A percentile compares a stretch with the other conserved stretches of the same genome.
These are phyloP conservation scores for Hyaloscypha finlandica DNA, from an alignment of 495 filamentous ascomycete species.

Conservation along the genomic window DNA sequence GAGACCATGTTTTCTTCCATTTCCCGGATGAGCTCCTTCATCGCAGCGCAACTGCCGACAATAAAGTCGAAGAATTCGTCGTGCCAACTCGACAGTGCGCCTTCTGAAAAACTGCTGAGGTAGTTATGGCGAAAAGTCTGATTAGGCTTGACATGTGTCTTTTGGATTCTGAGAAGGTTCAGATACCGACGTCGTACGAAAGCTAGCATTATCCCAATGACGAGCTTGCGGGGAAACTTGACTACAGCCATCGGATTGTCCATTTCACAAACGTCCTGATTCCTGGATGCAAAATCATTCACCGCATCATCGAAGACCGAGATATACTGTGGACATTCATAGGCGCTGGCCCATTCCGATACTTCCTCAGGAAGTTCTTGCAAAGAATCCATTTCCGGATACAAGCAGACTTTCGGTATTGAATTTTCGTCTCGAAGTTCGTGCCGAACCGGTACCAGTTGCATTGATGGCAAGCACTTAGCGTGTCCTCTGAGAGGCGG, in stretches of 20 bases:
- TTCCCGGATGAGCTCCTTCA: slow-evolving; percentile 14
- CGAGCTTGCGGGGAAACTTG: slow-evolving; percentile 12
- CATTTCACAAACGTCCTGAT: slow-evolving; percentile 8
- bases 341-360: slow-evolving; percentile 15
- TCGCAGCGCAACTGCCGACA: slow-evolving; percentile 13
- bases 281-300: slow-evolving; percentile 14
- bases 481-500: slow-evolving; percentile 6
- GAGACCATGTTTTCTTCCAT: slow-evolving; percentile 17
- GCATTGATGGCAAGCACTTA: slow-evolving; percentile 15
- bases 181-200: slow-evolving; percentile 15
- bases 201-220: slow-evolving; percentile 16
- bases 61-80: slow-evolving; percentile 18
- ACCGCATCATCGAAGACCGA: slow-evolving; percentile 10
- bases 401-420: slow-evolving; percentile 15
- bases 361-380: slow-evolving; percentile 11
- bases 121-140: slow-evolving; percentile 14
- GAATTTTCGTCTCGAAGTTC: slow-evolving; percentile 16
- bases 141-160: slow-evolving; percentile 9
- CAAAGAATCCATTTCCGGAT: slow-evolving; percentile 14
- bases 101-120: slow-evolving; percentile 17
- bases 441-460: slow-evolving; percentile 8
- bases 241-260: slow-evolving; percentile 10
- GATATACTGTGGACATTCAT: slow-evolving; percentile 5
- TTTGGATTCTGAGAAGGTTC: slow-evolving; percentile 18
- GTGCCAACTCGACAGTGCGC: slow-evolving; percentile 15